Evolutionary conservation across 306 rosid genomes (phyloP), one percentile per base, ranked within the genome.

Genomic region (Spatholobus suberectus): DNA sequence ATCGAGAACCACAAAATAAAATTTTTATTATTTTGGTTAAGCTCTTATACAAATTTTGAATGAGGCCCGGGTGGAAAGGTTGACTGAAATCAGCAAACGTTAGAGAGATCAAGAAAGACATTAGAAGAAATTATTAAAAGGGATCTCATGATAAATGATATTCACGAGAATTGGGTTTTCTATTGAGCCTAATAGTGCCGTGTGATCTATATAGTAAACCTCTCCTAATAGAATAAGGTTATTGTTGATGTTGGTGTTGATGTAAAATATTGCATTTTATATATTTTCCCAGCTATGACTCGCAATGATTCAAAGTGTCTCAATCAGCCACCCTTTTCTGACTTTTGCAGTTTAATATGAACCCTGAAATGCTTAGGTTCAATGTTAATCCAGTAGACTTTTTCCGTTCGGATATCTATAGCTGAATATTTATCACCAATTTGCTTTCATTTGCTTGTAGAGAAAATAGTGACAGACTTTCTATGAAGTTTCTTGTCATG

Each of bases 251-350:
- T 29, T 29, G 32, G 32, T 29, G 1, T 29, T 29, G 7, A 20
- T 62, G n/a, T 76, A 23, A 76, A 61, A 54, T 13, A 35, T 76
- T 58, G 43, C n/a, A 24, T 10, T n/a, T n/a, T n/a, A n/a, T 69
- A 5, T 68, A 54, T 40, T 38, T 66, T 1, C 21, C 29, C 5
- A 52, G 12, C 58, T 68, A 11, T 24, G 70, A 40, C 69, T 52
- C 3, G 5, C 32, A 37, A 5, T 38, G 43, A 44, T 68, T 79
- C 68, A 15, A 55, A 29, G 32, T 29, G 3, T 29, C 32, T 29
- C 32, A 47, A 10, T 38, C 35, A 51, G 4, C 29, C 57, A 52
- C 9, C 40, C 40, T 15, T 24, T 32, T 24, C 47, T 51, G 29
- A 14, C 55, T 44, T 27, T 37, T 55, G 47, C 51, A 55, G 43